Base-by-base conservation (phyloP, 139 green algal genomes). In the Pseudopediastrum boryanum region DNA sequence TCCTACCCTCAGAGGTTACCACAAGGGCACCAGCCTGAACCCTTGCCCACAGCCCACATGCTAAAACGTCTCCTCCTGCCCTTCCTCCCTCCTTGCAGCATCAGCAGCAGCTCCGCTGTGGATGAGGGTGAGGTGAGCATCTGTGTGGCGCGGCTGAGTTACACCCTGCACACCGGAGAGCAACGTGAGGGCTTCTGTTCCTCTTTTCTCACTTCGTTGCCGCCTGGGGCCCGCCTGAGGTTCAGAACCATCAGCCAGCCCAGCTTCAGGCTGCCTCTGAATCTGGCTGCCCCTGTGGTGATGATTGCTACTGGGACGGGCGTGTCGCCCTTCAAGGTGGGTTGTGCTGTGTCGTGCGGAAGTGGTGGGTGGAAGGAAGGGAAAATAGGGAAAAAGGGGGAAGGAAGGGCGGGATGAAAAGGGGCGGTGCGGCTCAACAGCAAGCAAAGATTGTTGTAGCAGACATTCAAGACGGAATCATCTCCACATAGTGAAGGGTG, bases 271-370 rank as follows among this genome's bases (percentile, higher is more conserved):
- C 48, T 86, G 70, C 84, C 84, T 16, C 43, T 82, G 31, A 69
- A 82, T 31, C 19, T 51, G 31, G 29, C 29, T 0, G n/a, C 33
- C 2, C 79, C 79, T 41, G 81, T 89, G 21, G 38, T 89, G 8
- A 89, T 89, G 84, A n/a, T 89, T 6, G 80, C 64, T 2, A 75
- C 72, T 6, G 80, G 80, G 5, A 86, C 84, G 2, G 84, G 84
- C 29, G 25, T 89, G 1, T 80, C 84, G 23, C 84, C 84, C 3
- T 84, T 85, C 80, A 80, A 68, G 44, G 67, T 61, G 67, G 44
- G 67, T 23, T 16, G 33, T 23, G 25, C n/a, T n/a, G n/a, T n/a
- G n/a, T n/a, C n/a, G n/a, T n/a, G n/a, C n/a, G n/a, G n/a, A n/a
- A n/a, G n/a, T n/a, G n/a, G n/a, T n/a, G n/a, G n/a, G n/a, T n/a